Conservation (phyloP, 768 basidiomycete species). For the Galerina marginata region DNA sequence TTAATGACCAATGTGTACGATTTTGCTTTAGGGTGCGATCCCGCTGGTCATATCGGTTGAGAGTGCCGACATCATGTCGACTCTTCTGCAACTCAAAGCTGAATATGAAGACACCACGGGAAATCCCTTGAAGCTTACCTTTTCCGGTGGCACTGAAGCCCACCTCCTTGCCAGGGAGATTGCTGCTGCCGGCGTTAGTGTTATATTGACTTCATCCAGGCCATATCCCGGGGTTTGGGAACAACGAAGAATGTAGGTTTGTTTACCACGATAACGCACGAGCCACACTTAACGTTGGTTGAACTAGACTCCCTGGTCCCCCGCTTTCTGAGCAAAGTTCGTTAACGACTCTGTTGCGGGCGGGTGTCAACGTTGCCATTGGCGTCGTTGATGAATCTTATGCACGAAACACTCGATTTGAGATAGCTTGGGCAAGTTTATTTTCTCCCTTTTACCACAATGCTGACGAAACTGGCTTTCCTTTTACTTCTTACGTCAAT, state of each 20-base stretch:
- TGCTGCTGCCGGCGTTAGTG: constrained; percentile 63
- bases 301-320: constrained; percentile 64
- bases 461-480: background rate
- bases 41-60: constrained; percentile 71
- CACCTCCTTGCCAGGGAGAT: constrained; percentile 70
- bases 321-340: constrained; percentile 65
- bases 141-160: constrained; percentile 65
- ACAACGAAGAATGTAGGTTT: constrained; percentile 59
- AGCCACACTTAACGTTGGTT: background rate
- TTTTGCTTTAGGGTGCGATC: constrained; percentile 50
- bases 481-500: background rate
- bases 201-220: constrained; percentile 67
- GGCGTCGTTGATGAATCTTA: constrained; percentile 64
- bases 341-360: constrained; percentile 55
- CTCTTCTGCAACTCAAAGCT: constrained; percentile 63
- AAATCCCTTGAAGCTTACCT: constrained; percentile 46
- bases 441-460: background rate
- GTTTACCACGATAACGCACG: background rate
- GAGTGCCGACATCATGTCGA: constrained; percentile 79
- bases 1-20: background rate
- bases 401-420: constrained; percentile 74
- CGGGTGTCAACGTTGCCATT: constrained; percentile 68
- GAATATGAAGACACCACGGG: constrained; percentile 49
- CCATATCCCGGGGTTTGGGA: constrained; percentile 75
- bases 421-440: constrained; percentile 55